Percentiles rank a stretch among this genome's conserved stretches.
phyloP scores from a whole-genome alignment of 2,329 filamentous ascomycete genomes.

The Apiospora pterosperma region DNA sequence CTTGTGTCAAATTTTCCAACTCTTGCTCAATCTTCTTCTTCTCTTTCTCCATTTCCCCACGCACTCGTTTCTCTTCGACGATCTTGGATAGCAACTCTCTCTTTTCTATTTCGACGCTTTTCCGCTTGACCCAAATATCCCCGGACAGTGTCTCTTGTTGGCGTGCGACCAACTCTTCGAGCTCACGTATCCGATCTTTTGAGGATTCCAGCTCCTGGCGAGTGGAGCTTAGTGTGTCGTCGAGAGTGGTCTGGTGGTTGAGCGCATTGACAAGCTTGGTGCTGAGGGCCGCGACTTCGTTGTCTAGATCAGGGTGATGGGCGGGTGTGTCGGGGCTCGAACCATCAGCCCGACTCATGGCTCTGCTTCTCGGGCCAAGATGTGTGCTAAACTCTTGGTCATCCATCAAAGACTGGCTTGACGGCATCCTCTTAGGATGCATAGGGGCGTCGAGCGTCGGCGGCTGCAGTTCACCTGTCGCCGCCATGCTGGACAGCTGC shows the following conservation, averaged over 20 bases:
- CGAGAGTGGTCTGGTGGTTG: slow-evolving; percentile 89
- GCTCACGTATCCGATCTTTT: slow-evolving; percentile 59
- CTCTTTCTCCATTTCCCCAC: slow-evolving; percentile 67
- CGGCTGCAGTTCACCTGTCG: not conserved
- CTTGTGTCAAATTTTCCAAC: slow-evolving; percentile 83
- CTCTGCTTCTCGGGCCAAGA: slow-evolving; percentile 58
- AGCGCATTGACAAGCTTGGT: slow-evolving; percentile 97
- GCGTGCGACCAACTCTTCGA: slow-evolving; percentile 64
- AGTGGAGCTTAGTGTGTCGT: slow-evolving; percentile 80
- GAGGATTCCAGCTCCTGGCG: slow-evolving; percentile 79
- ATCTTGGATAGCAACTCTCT: slow-evolving; percentile 54
- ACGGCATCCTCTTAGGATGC: slow-evolving; percentile 30
- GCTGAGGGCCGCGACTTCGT: slow-evolving; percentile 85
- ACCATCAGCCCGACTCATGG: slow-evolving; percentile 40
- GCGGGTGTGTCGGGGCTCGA: slow-evolving; percentile 29
- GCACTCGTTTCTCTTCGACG: slow-evolving; percentile 62
- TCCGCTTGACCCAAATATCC: slow-evolving; percentile 73
- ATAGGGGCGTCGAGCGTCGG: slow-evolving; percentile 11
- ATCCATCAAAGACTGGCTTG: slow-evolving; percentile 40
- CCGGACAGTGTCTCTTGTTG: slow-evolving; percentile 70
- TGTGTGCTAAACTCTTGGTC: slow-evolving; percentile 66
- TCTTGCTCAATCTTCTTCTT: slow-evolving; percentile 91
- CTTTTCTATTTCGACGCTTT: slow-evolving; percentile 72
- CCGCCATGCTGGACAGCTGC: slow-evolving; percentile 33
- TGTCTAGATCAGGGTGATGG: slow-evolving; percentile 54